Percentiles rank a stretch among this genome's conserved stretches.
These are phyloP conservation scores for Xylariales sp. DNA, from an alignment of 2,329 filamentous ascomycete genomes.

Conservation along the genomic window DNA sequence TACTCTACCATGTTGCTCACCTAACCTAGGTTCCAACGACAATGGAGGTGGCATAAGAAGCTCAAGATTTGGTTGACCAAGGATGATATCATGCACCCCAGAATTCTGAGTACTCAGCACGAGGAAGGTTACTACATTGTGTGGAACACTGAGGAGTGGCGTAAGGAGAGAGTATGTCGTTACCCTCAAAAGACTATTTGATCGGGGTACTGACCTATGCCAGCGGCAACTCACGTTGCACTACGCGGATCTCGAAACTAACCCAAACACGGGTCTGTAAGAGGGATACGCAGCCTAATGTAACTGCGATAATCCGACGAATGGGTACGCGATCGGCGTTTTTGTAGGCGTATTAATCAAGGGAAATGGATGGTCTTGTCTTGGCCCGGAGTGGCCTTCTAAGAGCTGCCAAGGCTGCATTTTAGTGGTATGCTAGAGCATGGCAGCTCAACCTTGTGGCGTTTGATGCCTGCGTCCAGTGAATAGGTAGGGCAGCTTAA, in stretches of 20 bases:
- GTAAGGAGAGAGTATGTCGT: slow-evolving; percentile 69
- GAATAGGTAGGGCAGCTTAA: slow-evolving; percentile 28
- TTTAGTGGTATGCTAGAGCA: slow-evolving; percentile 12
- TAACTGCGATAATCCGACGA: slow-evolving; percentile 33
- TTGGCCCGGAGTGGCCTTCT: slow-evolving; percentile 30
- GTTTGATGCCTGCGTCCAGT: slow-evolving; percentile 35
- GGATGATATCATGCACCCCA: slow-evolving; percentile 73
- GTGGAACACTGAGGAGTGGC: slow-evolving; percentile 72
- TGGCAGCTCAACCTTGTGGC: slow-evolving; percentile 30
- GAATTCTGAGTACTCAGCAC: slow-evolving; percentile 66
- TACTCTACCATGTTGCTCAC: slow-evolving; percentile 32
- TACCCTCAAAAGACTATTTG: not conserved
- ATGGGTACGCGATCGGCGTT: slow-evolving; percentile 40
- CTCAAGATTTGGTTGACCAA: slow-evolving; percentile 75
- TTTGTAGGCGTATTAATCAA: slow-evolving; percentile 43
- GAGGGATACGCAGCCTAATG: slow-evolving; percentile 30
- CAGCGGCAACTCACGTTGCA: slow-evolving; percentile 71
- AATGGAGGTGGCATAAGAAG: slow-evolving; percentile 78
- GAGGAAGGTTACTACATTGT: slow-evolving; percentile 76
- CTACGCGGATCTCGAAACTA: slow-evolving; percentile 70
- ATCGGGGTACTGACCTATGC: slow-evolving; percentile 25
- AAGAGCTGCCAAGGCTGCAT: slow-evolving; percentile 18
- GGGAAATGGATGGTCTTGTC: slow-evolving; percentile 37
- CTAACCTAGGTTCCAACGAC: slow-evolving; percentile 65
- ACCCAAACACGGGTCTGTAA: slow-evolving; percentile 39